Evolutionary conservation across 441 rosid species (phyloP), one percentile per base, ranked within the genome.

Genomic region (Omphalea diandra): DNA sequence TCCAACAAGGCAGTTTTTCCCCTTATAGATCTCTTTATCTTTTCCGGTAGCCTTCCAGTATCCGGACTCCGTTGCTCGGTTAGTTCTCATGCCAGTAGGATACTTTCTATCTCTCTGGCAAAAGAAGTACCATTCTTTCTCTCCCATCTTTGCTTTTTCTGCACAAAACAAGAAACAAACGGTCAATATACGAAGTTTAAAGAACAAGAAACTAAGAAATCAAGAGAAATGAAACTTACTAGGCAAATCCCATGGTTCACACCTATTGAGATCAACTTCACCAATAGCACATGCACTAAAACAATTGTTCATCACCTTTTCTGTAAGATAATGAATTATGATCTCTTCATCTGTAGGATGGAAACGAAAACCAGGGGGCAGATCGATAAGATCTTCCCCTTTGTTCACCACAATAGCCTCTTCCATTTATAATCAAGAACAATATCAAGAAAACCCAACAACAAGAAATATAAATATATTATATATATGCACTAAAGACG

Each of bases 41-140:
- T 93, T 93, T 0, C 99, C 99, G 2, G 99, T 95, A 2, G 98
- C 99, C 79, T 95, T 95, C 99, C 99, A 95, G 63, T 93, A 95
- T 12, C 99, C 99, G 22, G 95, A 77, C 31, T 73, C 83, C 7
- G 99, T 95, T 0, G 99, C 99, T 50, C 99, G 88, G 71, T 95
- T 95, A 1, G 99, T 95, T 70, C 99, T 88, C 90, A 87, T 89
- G 15, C 99, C 99, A 0, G 99, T 95, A 18, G 99, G 99, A 27
- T 95, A 95, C 76, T 95, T 95, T 67, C 96, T 74, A 65, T 95
- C 98, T 73, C 90, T 87, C 69, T 84, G 95, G 72, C 96, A 89
- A 65, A 95, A 95, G 82, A 95, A 95, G 85, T 95, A 95, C 84
- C 86, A 90, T 81, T 90, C 98, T 54, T 88, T 93, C 86, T 90